These are phyloP conservation scores for Chlamydomonas applanata DNA, from an alignment of 139 green algal genomes.

Conservation along the genomic window DNA sequence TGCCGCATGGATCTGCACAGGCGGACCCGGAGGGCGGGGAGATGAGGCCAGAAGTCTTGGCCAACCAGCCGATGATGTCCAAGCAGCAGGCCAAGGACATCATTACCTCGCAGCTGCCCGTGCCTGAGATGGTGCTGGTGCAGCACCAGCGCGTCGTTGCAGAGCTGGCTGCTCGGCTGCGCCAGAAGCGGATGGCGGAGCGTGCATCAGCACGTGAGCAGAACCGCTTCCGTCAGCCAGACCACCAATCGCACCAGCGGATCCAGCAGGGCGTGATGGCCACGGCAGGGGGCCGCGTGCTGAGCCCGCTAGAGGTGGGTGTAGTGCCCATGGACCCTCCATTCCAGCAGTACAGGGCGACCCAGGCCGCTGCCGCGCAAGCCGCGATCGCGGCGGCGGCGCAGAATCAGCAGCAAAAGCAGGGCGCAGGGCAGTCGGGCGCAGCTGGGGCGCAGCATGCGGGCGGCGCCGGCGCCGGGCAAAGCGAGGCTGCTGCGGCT, in stretches of 20 bases:
- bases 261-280: constrained; percentile 1
- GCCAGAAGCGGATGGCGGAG: constrained; percentile 7
- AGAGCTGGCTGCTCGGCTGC: constrained; percentile 2
- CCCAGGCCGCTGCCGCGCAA: background rate
- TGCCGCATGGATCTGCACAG: background rate
- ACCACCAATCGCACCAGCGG: constrained; percentile 6
- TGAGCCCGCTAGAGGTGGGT: background rate
- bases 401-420: constrained; percentile 7
- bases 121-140: constrained; percentile 16
- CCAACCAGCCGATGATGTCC: constrained; percentile 2
- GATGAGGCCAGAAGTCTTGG: background rate
- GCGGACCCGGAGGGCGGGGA: background rate
- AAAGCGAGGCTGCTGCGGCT: background rate
- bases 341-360: background rate
- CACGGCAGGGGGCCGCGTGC: background rate
- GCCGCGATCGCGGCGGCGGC: background rate
- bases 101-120: constrained; percentile 11
- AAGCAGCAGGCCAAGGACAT: constrained; percentile 24
- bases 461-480: too few relatives aligned
- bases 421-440: background rate
- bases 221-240: constrained; percentile 4
- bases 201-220: constrained; percentile 10
- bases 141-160: constrained; percentile 18
- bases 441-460: too few relatives aligned
- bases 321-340: background rate